Evolutionary conservation across 1,284 basidiomycete genomes (phyloP).

Genomic region (Neolentinus lepideus): DNA sequence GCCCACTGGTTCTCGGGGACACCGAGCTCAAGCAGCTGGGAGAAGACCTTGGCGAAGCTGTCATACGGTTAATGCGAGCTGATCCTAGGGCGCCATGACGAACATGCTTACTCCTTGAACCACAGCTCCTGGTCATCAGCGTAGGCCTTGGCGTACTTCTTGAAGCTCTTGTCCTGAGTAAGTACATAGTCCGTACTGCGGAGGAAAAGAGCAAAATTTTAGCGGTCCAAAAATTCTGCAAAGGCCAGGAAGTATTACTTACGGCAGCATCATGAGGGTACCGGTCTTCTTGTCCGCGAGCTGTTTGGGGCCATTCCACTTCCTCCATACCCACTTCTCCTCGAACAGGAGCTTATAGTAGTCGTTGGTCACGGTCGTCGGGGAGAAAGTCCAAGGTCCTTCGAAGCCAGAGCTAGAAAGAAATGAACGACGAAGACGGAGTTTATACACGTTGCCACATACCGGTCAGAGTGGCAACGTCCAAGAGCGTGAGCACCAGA

Average conservation of each 20-base stretch:
- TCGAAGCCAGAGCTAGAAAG: conserved; percentile 72
- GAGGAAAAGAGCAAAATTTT: background rate
- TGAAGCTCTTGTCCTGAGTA: conserved; percentile 83
- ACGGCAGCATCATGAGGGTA: conserved; percentile 94
- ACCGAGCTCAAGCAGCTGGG: conserved; percentile 83
- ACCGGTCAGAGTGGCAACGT: conserved; percentile 82
- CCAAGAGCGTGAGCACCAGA: conserved; percentile 93
- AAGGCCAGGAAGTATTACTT: conserved; percentile 28
- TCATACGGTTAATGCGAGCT: background rate
- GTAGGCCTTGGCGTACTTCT: conserved; percentile 78
- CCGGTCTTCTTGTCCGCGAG: conserved; percentile 88
- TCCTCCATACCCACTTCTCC: conserved; percentile 86
- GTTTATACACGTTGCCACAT: conserved; percentile 10
- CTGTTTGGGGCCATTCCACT: conserved; percentile 92
- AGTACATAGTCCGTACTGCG: conserved; percentile 77
- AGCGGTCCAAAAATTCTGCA: background rate
- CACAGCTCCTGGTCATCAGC: conserved; percentile 78
- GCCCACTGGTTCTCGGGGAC: conserved; percentile 77
- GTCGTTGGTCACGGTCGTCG: conserved; percentile 84
- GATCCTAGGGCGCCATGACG: background rate
- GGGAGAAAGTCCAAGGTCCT: conserved; percentile 89
- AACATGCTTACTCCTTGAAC: conserved; percentile 81
- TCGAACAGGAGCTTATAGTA: conserved; percentile 85
- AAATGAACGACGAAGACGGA: background rate
- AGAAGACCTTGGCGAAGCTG: conserved; percentile 76